Percentiles rank a stretch among this genome's conserved stretches.
These are phyloP conservation scores for Endogone sp. DNA, from an alignment of 192 early-diverging fungal species.

Conservation along the genomic window DNA sequence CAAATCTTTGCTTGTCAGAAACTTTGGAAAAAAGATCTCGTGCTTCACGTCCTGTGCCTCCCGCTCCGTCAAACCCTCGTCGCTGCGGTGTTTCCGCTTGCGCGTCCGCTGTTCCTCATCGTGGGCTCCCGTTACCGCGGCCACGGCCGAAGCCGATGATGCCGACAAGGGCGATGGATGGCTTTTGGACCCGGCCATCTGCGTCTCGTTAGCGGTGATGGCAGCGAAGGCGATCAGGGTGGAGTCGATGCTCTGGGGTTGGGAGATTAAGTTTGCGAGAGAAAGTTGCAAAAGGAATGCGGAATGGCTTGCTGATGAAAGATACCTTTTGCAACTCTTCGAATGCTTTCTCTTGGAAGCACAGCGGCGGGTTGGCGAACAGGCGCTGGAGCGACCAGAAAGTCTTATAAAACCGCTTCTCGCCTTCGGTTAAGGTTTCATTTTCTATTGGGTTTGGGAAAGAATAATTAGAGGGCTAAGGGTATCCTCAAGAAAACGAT, in stretches of 20 bases:
- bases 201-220: slow-evolving; percentile 16
- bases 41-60: slow-evolving; percentile 18
- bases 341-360: slow-evolving; percentile 38
- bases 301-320: too few species aligned
- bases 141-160: too few species aligned
- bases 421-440: slow-evolving; percentile 19
- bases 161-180: slow-evolving; percentile 5
- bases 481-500: too few species aligned
- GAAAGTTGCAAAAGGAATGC: slow-evolving; percentile 1
- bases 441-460: too few species aligned
- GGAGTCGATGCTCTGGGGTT: slow-evolving; percentile 22
- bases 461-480: too few species aligned
- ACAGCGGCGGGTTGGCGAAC: slow-evolving; percentile 64
- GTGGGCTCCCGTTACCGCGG: too few species aligned
- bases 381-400: slow-evolving; percentile 81
- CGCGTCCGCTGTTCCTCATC: not conserved
- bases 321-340: slow-evolving; percentile 36
- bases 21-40: slow-evolving; percentile 71
- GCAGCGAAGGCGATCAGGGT: slow-evolving; percentile 32
- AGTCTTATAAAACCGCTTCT: slow-evolving; percentile 53
- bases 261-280: not conserved
- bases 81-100: not conserved
- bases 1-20: slow-evolving; percentile 65
- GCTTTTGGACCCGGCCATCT: slow-evolving; percentile 11
- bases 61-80: not conserved